Conservation (phyloP, 192 early-diverging fungal species). For the Diversispora epigaea region DNA sequence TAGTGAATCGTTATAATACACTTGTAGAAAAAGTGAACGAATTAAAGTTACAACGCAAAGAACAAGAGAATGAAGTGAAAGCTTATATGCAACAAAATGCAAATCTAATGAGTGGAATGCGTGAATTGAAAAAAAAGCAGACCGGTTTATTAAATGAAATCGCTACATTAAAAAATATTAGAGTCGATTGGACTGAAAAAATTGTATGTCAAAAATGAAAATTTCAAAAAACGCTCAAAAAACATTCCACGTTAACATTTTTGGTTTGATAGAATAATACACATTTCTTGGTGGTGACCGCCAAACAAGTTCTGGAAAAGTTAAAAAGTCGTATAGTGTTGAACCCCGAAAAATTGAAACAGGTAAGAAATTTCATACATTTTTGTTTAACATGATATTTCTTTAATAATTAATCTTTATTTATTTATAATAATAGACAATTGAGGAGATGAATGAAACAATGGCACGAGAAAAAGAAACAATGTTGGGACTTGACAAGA, state of each 20-base stretch:
- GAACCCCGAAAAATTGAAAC: slow-evolving; percentile 21
- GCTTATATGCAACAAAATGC: background rate
- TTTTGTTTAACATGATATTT: background rate
- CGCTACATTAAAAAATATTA: background rate
- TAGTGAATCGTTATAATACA: background rate
- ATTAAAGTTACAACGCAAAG: slow-evolving; percentile 3
- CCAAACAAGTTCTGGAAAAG: slow-evolving; percentile 14
- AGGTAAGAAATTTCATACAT: background rate
- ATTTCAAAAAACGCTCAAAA: background rate
- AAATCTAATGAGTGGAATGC: slow-evolving; percentile 7
- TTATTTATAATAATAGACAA: background rate
- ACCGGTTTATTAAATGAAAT: slow-evolving; percentile 3
- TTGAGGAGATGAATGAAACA: slow-evolving; percentile 15
- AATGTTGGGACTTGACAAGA: background rate
- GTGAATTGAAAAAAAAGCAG: slow-evolving; percentile 19
- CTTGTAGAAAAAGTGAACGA: background rate
- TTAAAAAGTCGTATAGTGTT: slow-evolving; percentile 12
- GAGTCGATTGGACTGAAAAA: background rate
- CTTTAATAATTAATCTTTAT: background rate
- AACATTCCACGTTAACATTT: background rate
- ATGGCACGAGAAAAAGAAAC: slow-evolving; percentile 6
- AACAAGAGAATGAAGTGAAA: slow-evolving; percentile 7
- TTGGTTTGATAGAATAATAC: slow-evolving; percentile 1
- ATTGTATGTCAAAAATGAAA: background rate
- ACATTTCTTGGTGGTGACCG: background rate